These are phyloP conservation scores for Paracorniculantispora psalliotae DNA, from an alignment of 2,329 filamentous ascomycete genomes.

Conservation along the genomic window DNA sequence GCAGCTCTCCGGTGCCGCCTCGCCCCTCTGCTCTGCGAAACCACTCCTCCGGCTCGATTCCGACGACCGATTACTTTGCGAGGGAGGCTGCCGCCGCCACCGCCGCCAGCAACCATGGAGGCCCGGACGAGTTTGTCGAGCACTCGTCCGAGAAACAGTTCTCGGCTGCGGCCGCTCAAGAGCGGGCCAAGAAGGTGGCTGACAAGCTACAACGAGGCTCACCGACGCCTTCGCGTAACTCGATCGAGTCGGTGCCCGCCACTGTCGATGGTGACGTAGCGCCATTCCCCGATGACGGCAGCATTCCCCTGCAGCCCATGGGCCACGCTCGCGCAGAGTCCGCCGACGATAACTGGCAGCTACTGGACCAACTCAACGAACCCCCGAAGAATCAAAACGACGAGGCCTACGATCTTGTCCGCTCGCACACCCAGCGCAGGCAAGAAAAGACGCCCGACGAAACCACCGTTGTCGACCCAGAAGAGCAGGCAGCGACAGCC, in stretches of 20 bases:
- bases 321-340: slow-evolving; percentile 11
- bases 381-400: slow-evolving; percentile 25
- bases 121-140: slow-evolving; percentile 7
- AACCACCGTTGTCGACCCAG: slow-evolving; percentile 18
- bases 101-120: neutral
- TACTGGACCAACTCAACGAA: slow-evolving; percentile 12
- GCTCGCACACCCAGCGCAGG: slow-evolving; percentile 32
- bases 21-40: slow-evolving; percentile 13
- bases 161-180: slow-evolving; percentile 38
- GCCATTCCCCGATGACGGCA: slow-evolving; percentile 19
- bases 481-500: slow-evolving; percentile 14
- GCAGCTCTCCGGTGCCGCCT: slow-evolving; percentile 8
- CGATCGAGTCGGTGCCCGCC: slow-evolving; percentile 26
- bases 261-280: slow-evolving; percentile 22
- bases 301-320: slow-evolving; percentile 31
- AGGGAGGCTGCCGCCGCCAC: slow-evolving; percentile 13
- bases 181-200: slow-evolving; percentile 38
- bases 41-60: slow-evolving; percentile 14
- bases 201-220: slow-evolving; percentile 34
- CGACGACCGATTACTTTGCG: slow-evolving; percentile 11
- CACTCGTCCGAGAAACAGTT: slow-evolving; percentile 17
- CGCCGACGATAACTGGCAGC: slow-evolving; percentile 15
- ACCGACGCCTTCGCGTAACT: slow-evolving; percentile 33
- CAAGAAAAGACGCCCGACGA: slow-evolving; percentile 6
- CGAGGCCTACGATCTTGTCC: slow-evolving; percentile 39